These are phyloP conservation scores for Magnaporthales sp. DNA, from an alignment of 2,329 filamentous ascomycete species.

Conservation along the genomic window DNA sequence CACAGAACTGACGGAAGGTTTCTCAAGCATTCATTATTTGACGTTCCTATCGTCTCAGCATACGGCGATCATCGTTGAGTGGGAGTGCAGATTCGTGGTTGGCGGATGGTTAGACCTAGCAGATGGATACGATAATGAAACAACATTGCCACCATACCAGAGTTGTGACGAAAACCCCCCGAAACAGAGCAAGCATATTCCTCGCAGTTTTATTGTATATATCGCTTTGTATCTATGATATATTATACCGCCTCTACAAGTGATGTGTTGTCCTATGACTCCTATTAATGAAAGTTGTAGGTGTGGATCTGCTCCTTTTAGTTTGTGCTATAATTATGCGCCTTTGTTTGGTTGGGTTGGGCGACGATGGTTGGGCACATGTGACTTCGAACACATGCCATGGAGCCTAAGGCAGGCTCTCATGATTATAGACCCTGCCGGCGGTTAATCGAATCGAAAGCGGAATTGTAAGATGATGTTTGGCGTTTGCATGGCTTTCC, in stretches of 20 bases:
- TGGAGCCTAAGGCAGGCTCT: background rate
- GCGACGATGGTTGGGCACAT: background rate
- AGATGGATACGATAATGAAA: background rate
- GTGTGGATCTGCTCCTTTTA: background rate
- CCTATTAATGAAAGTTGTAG: background rate
- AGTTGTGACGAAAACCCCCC: background rate
- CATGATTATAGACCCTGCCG: background rate
- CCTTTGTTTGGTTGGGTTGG: background rate
- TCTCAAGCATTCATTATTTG: background rate
- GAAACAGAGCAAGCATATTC: background rate
- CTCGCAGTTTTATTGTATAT: background rate
- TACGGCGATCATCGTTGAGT: background rate
- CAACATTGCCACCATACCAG: background rate
- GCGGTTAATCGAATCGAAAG: background rate
- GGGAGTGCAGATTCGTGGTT: background rate
- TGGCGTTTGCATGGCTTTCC: background rate
- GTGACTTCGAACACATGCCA: background rate
- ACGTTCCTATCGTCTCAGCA: background rate
- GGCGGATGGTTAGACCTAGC: background rate
- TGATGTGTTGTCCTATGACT: background rate
- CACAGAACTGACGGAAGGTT: background rate
- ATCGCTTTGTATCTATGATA: background rate
- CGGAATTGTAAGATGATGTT: background rate
- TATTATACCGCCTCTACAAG: background rate
- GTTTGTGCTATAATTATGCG: background rate